These are phyloP conservation scores for Stephania japonica DNA, from an alignment of 164 flowering plant genomes.

Conservation along the genomic window DNA sequence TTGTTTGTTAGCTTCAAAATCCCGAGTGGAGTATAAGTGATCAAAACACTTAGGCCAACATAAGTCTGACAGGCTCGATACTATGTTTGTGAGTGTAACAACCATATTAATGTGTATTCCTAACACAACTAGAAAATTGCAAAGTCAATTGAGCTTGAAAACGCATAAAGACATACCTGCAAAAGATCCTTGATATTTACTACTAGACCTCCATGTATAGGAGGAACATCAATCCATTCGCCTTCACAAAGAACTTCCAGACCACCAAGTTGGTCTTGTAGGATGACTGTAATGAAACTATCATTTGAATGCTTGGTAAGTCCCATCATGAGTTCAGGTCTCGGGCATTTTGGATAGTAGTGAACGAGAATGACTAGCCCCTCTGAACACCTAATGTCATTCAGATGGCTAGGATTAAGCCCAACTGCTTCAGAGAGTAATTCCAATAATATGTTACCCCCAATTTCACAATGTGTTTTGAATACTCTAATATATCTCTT, in stretches of 20 bases:
- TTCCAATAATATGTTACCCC: conserved; percentile 15
- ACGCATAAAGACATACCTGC: conserved; percentile 16
- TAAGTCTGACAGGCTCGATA: no score
- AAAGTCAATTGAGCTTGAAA: no score
- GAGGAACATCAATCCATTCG: conserved; percentile 28
- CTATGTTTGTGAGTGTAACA: no score
- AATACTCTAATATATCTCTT: conserved; percentile 16
- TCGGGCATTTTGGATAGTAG: conserved; percentile 28
- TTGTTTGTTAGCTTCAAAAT: no score
- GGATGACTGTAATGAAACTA: conserved; percentile 20
- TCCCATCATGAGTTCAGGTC: conserved; percentile 24
- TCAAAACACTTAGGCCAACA: no score
- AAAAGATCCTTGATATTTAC: conserved; percentile 24
- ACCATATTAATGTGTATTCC: no score
- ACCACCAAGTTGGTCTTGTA: conserved; percentile 26
- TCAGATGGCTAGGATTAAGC: conserved; percentile 20
- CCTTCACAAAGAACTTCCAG: conserved; percentile 22
- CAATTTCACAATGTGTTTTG: conserved; percentile 11
- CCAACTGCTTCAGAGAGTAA: conserved; percentile 35
- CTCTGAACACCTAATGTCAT: conserved; percentile 16
- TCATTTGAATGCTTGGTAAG: conserved; percentile 26
- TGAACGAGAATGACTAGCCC: neutral
- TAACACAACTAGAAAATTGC: no score
- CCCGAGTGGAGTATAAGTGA: no score
- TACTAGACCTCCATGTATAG: no score